Evolutionary conservation across 2,329 filamentous ascomycete genomes (phyloP).

Genomic region (Fusarium burgessii): DNA sequence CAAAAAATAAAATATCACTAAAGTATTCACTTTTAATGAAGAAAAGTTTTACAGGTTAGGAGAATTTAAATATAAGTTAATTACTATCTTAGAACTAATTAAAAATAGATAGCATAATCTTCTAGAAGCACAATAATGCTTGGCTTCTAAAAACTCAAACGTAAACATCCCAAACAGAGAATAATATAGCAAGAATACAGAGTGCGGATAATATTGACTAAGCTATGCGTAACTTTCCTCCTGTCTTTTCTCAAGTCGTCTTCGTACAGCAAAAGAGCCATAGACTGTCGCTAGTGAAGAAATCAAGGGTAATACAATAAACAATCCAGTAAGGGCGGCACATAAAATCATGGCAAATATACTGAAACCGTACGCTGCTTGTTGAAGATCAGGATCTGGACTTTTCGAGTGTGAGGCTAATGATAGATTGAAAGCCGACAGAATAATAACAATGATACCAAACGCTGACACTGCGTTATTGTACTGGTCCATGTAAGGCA

Average conservation of each 20-base stretch:
- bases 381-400: background rate
- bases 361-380: background rate
- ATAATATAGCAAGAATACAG: background rate
- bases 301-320: background rate
- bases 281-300: background rate
- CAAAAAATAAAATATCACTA: too few species aligned
- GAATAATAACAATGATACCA: conserved; percentile 1
- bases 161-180: too few species aligned
- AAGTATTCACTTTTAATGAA: too few species aligned
- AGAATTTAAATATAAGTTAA: too few species aligned
- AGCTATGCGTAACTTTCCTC: background rate
- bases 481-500: conserved; percentile 11
- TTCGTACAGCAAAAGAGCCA: background rate
- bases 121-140: too few species aligned
- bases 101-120: too few species aligned
- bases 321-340: background rate
- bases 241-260: background rate
- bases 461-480: conserved; percentile 2
- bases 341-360: conserved; percentile 1
- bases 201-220: too few species aligned
- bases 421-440: conserved; percentile 2
- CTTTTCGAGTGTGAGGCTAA: background rate
- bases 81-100: too few species aligned
- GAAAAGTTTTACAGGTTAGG: too few species aligned
- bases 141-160: too few species aligned